Conservation (phyloP, 202 grass and related monocot genomes). For the Setaria italica region DNA sequence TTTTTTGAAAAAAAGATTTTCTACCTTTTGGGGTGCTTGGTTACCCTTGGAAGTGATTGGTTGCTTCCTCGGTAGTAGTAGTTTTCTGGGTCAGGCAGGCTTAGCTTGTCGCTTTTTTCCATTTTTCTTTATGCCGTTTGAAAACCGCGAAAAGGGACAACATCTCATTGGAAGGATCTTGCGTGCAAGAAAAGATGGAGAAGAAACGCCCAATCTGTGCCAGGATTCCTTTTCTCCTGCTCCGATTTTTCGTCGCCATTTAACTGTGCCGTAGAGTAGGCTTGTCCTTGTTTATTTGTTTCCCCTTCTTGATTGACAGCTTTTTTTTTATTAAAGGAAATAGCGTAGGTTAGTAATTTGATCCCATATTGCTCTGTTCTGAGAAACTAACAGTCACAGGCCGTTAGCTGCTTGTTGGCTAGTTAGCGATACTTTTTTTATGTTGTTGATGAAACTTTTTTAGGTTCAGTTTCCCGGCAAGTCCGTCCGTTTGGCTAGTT, state of each 20-base stretch:
- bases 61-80: constrained; percentile 26
- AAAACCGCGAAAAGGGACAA: not conserved
- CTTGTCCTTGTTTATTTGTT: not conserved
- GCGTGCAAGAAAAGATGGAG: constrained; percentile 27
- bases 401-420: not conserved
- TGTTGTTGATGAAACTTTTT: not conserved
- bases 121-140: constrained; percentile 14
- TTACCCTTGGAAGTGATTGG: not conserved
- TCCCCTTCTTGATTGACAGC: not conserved
- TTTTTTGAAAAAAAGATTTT: not conserved
- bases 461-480: not conserved
- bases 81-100: constrained; percentile 29
- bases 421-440: not conserved
- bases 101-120: constrained; percentile 16
- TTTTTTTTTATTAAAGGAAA: not conserved
- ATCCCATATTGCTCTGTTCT: not conserved
- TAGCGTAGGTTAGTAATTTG: not conserved
- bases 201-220: constrained; percentile 7
- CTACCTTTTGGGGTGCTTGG: not conserved
- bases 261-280: not conserved
- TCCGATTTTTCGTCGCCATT: constrained; percentile 15
- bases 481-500: not conserved
- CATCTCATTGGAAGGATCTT: not conserved
- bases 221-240: not conserved
- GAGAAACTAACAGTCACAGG: not conserved